Conservation (phyloP, 2,329 filamentous ascomycete genomes). For the Ophiocordyceps camponoti-floridani region DNA sequence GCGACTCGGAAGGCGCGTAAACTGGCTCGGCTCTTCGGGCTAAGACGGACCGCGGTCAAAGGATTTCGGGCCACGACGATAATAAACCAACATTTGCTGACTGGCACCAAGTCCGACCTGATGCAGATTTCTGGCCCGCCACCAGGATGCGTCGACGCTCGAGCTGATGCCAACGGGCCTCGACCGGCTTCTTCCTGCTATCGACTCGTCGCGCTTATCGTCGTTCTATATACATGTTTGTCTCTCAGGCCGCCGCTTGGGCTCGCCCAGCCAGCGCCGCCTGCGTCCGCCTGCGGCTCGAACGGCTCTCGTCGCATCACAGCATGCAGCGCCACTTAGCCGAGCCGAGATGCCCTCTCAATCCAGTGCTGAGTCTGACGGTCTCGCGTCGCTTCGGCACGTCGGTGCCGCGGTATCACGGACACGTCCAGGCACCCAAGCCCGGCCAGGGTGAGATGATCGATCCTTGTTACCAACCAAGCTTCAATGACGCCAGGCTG, state of each 20-base stretch:
- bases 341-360: no score
- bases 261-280: neutral
- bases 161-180: neutral
- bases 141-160: constrained; percentile 1
- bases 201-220: neutral
- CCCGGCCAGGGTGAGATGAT: constrained; percentile 66
- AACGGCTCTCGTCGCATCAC: neutral
- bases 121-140: neutral
- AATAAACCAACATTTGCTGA: neutral
- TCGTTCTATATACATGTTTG: neutral
- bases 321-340: neutral
- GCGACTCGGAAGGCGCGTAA: neutral
- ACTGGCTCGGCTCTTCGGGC: constrained; percentile 7
- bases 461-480: neutral
- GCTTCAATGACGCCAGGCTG: constrained; percentile 2
- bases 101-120: no score
- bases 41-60: constrained; percentile 11
- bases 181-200: neutral
- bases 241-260: neutral
- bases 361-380: neutral
- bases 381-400: constrained; percentile 42
- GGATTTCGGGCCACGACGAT: constrained; percentile 12
- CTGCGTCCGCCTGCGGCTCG: neutral
- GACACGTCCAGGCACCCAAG: constrained; percentile 68
- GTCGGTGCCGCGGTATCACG: constrained; percentile 44